Conservation (phyloP, 2,329 filamentous ascomycete species). For the Penicillium olsonii region DNA sequence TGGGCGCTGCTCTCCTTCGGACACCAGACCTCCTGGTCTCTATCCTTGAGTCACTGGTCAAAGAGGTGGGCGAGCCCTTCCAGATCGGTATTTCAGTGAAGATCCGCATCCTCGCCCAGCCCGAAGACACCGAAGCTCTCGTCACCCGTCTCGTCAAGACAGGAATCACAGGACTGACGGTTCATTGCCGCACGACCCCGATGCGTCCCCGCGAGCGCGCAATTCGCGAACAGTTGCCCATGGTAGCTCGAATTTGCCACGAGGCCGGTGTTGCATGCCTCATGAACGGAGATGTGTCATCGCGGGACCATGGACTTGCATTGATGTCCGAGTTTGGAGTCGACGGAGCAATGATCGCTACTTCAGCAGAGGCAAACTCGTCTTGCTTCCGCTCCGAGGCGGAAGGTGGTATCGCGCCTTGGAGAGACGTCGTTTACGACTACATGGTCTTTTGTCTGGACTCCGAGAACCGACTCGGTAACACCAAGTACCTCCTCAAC, state of each 20-base stretch:
- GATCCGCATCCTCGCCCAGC: slow-evolving; percentile 80
- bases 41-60: slow-evolving; percentile 81
- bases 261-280: slow-evolving; percentile 87
- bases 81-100: slow-evolving; percentile 96
- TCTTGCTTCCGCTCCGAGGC: slow-evolving; percentile 75
- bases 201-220: slow-evolving; percentile 91
- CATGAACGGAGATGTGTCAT: slow-evolving; percentile 91
- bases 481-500: slow-evolving; percentile 87
- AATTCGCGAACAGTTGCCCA: slow-evolving; percentile 79
- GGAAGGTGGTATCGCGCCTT: slow-evolving; percentile 70
- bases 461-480: slow-evolving; percentile 82
- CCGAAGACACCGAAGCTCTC: slow-evolving; percentile 72
- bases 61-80: slow-evolving; percentile 72
- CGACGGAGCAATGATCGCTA: slow-evolving; percentile 97
- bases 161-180: slow-evolving; percentile 86
- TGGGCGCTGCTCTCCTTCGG: slow-evolving; percentile 88
- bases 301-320: slow-evolving; percentile 68
- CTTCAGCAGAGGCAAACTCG: slow-evolving; percentile 84
- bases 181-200: slow-evolving; percentile 93
- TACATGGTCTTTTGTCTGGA: slow-evolving; percentile 74
- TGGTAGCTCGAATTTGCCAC: slow-evolving; percentile 78
- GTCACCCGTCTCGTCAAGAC: slow-evolving; percentile 79
- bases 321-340: slow-evolving; percentile 79
- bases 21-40: slow-evolving; percentile 80
- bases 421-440: slow-evolving; percentile 74